Evolutionary conservation across 2,329 filamentous ascomycete species (phyloP).

Genomic region (Diaporthe sp.): DNA sequence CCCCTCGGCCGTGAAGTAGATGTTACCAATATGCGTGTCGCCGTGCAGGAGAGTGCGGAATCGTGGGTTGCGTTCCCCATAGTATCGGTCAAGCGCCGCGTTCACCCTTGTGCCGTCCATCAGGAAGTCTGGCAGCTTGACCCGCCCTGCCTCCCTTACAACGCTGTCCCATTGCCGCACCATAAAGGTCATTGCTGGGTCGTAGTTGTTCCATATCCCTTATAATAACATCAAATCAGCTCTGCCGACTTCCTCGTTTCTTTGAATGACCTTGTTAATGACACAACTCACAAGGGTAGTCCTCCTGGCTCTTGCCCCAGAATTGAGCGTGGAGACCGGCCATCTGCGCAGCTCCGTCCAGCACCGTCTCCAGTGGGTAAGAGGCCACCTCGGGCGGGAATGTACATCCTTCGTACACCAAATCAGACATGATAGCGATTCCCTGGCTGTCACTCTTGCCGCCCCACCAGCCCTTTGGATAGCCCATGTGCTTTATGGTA

Average conservation of each 20-base stretch:
- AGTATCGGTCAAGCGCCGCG: conserved; percentile 51
- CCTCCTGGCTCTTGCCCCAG: conserved; percentile 46
- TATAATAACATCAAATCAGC: background rate
- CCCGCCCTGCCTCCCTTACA: conserved; percentile 46
- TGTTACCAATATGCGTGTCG: conserved; percentile 54
- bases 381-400: conserved; percentile 52
- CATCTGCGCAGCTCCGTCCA: conserved; percentile 52
- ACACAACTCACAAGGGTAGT: conserved; percentile 41
- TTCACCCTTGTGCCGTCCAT: conserved; percentile 48
- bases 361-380: conserved; percentile 51
- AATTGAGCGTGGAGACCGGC: conserved; percentile 51
- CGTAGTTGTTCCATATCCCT: conserved; percentile 47
- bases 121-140: conserved; percentile 47
- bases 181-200: conserved; percentile 46
- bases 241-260: background rate
- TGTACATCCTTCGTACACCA: conserved; percentile 46
- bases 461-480: conserved; percentile 55
- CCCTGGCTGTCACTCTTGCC: conserved; percentile 53
- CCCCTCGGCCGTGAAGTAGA: conserved; percentile 47
- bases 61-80: conserved; percentile 49
- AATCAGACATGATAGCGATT: conserved; percentile 56
- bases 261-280: background rate
- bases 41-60: conserved; percentile 53
- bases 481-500: conserved; percentile 43
- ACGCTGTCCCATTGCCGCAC: conserved; percentile 46